These are phyloP conservation scores for Aureobasidium zeae DNA, from an alignment of 2,329 filamentous ascomycete species.

Conservation along the genomic window DNA sequence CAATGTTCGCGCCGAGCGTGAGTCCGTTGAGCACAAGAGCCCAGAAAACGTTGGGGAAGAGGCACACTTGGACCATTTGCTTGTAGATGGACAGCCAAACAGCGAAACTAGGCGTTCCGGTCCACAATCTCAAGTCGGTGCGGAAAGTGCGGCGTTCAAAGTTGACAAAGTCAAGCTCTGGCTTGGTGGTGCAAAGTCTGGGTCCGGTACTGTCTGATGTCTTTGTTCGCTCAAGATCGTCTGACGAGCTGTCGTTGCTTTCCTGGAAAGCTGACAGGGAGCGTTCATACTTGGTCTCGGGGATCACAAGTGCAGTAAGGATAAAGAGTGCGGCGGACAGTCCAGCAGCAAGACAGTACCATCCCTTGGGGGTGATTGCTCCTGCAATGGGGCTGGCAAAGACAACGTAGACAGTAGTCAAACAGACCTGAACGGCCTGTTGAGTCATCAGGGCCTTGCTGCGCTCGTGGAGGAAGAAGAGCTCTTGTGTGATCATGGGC, in stretches of 20 bases:
- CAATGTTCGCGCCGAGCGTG: conserved; percentile 35
- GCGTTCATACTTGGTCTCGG: conserved; percentile 37
- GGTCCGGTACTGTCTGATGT: background rate
- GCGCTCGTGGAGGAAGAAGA: conserved; percentile 19
- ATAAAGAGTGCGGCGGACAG: conserved; percentile 30
- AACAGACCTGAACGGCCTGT: conserved; percentile 33
- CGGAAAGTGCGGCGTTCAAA: conserved; percentile 31
- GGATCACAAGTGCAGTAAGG: conserved; percentile 33
- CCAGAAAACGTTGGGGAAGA: conserved; percentile 38
- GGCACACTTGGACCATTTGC: conserved; percentile 21
- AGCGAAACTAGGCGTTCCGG: conserved; percentile 33
- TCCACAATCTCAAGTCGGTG: conserved; percentile 34
- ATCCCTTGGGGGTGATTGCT: conserved; percentile 34
- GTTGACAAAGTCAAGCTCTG: conserved; percentile 30
- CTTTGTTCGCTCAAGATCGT: conserved; percentile 1
- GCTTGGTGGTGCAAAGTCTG: conserved; percentile 19
- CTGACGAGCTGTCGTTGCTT: conserved; percentile 7
- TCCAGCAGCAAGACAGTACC: conserved; percentile 36
- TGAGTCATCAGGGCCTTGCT: conserved; percentile 36
- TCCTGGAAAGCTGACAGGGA: conserved; percentile 32
- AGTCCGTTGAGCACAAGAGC: conserved; percentile 33
- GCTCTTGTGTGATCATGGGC: conserved; percentile 28
- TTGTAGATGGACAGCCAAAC: conserved; percentile 25
- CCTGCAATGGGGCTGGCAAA: conserved; percentile 37
- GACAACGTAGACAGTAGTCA: conserved; percentile 32